A percentile compares a stretch with the other conserved stretches of the same genome.
Evolutionary conservation across 2,329 filamentous ascomycete genomes (phyloP).

Genomic region (Exophiala viscosa): DNA sequence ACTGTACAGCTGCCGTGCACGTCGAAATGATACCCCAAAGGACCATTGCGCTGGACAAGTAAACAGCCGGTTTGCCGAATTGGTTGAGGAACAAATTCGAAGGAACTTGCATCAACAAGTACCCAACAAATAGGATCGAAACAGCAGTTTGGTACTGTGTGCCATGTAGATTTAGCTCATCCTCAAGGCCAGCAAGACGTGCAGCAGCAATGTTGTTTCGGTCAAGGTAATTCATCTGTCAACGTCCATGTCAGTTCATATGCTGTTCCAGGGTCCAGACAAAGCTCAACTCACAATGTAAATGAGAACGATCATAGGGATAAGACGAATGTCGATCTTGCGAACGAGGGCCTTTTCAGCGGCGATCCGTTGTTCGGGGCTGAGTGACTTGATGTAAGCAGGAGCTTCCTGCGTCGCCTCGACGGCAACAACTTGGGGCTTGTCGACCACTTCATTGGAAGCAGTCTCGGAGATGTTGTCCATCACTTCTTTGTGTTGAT

Average conservation of each 20-base stretch:
- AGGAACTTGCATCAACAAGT: slow-evolving; percentile 56
- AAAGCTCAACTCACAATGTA: slow-evolving; percentile 61
- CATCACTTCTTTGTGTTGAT: no score
- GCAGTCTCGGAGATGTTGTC: neutral
- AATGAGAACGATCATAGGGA: slow-evolving; percentile 69
- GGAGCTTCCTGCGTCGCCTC: slow-evolving; percentile 6
- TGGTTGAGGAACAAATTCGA: slow-evolving; percentile 34
- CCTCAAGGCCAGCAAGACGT: slow-evolving; percentile 49
- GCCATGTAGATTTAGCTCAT: slow-evolving; percentile 38
- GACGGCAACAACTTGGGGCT: neutral
- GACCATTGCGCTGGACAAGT: slow-evolving; percentile 39
- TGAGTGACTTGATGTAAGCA: slow-evolving; percentile 25
- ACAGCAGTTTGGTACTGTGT: slow-evolving; percentile 31
- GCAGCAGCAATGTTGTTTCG: slow-evolving; percentile 58
- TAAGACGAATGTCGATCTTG: slow-evolving; percentile 66
- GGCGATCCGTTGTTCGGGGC: slow-evolving; percentile 48
- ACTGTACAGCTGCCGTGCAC: slow-evolving; percentile 36
- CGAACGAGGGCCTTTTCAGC: slow-evolving; percentile 60
- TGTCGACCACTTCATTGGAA: neutral
- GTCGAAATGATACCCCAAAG: slow-evolving; percentile 37
- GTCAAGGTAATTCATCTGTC: slow-evolving; percentile 70
- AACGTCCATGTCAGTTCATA: slow-evolving; percentile 38
- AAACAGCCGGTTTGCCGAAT: slow-evolving; percentile 44
- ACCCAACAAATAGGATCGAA: slow-evolving; percentile 53
- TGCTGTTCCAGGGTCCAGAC: neutral